Conservation (phyloP, 208 protist genomes). For the Crithidia thermophila region DNA sequence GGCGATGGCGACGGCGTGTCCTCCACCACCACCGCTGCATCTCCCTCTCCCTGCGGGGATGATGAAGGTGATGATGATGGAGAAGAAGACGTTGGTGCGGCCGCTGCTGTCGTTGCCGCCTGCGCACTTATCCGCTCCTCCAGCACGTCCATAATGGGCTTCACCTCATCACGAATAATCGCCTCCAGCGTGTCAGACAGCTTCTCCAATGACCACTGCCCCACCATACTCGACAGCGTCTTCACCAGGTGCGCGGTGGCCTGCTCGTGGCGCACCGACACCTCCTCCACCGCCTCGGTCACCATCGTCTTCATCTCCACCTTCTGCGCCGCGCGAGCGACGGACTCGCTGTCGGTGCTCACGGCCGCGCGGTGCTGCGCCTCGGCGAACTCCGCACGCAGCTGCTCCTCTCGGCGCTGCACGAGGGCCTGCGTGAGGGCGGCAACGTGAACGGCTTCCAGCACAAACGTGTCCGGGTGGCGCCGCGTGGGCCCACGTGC, state of each 20-base stretch:
- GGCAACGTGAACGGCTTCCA: slow-evolving; percentile 23
- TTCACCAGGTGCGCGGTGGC: slow-evolving; percentile 62
- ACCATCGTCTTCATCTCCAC: slow-evolving; percentile 58
- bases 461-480: slow-evolving; percentile 16
- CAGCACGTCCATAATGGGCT: slow-evolving; percentile 45
- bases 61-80: too few relatives aligned
- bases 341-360: slow-evolving; percentile 24
- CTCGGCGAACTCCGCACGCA: slow-evolving; percentile 19
- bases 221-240: slow-evolving; percentile 58
- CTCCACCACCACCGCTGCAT: too few relatives aligned
- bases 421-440: slow-evolving; percentile 24
- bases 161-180: slow-evolving; percentile 39
- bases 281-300: slow-evolving; percentile 60
- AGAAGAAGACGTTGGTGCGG: too few relatives aligned
- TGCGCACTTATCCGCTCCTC: slow-evolving; percentile 31
- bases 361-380: slow-evolving; percentile 16
- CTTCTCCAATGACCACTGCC: slow-evolving; percentile 61
- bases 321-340: slow-evolving; percentile 30
- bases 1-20: neutral
- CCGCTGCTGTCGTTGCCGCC: too few relatives aligned
- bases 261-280: slow-evolving; percentile 65
- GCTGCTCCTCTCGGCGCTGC: slow-evolving; percentile 26
- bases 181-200: slow-evolving; percentile 57
- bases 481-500: neutral
- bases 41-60: neutral